phyloP scores from a whole-genome alignment of 768 basidiomycete genomes.

The Psilocybe subaeruginosa region DNA sequence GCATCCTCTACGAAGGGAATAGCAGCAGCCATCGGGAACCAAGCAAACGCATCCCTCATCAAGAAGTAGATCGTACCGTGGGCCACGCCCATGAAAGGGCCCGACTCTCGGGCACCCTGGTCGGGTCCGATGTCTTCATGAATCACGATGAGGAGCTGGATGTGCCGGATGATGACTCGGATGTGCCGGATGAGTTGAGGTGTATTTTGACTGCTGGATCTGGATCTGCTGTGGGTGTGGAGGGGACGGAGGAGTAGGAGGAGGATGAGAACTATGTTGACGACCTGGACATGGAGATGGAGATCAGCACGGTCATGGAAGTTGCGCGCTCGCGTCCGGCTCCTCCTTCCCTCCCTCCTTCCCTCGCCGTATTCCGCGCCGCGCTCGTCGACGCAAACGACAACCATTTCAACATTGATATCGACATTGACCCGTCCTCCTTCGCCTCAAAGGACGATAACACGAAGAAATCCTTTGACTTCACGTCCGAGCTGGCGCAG shows the following conservation, averaged over 20 bases:
- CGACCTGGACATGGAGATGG: not conserved
- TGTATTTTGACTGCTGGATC: conserved; percentile 50
- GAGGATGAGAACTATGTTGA: not conserved
- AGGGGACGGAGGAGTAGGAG: not conserved
- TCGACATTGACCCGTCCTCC: conserved; percentile 31
- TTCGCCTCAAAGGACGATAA: too few relatives aligned
- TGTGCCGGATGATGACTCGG: conserved; percentile 68
- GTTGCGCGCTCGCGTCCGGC: conserved; percentile 1
- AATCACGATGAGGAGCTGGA: conserved; percentile 47
- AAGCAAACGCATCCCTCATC: conserved; percentile 26
- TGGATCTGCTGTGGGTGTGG: conserved; percentile 28
- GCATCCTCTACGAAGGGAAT: not conserved
- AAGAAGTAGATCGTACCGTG: conserved; percentile 69
- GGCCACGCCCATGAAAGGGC: conserved; percentile 42
- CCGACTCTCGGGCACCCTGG: conserved; percentile 68
- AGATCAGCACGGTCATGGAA: conserved; percentile 5
- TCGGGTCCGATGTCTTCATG: conserved; percentile 53
- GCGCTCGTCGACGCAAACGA: conserved; percentile 32
- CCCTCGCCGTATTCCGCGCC: conserved; percentile 27
- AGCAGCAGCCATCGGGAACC: not conserved
- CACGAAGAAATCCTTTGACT: conserved; percentile 83
- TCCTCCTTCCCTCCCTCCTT: not conserved
- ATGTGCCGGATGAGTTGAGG: conserved; percentile 81
- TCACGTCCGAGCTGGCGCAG: conserved; percentile 75
- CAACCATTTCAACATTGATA: conserved; percentile 34